Conservation (phyloP, 495 filamentous ascomycete species). For the Hypomontagnella submonticulosa region DNA sequence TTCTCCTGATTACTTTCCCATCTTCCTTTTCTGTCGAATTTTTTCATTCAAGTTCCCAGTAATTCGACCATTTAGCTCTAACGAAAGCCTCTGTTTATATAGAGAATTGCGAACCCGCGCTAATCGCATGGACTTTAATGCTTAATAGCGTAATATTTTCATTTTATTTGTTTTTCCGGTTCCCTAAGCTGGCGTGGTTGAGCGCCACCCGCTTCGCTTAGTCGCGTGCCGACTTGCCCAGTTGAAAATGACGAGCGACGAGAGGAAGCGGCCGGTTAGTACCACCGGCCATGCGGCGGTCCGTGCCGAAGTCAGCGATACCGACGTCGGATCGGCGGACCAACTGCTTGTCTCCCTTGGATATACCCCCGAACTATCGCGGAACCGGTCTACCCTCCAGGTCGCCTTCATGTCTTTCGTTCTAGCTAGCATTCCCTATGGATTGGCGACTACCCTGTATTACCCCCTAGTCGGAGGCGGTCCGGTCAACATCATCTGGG, state of each 20-base stretch:
- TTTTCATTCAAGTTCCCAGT: background rate
- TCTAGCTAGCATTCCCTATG: conserved; percentile 68
- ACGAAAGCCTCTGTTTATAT: background rate
- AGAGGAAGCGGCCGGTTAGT: conserved; percentile 31
- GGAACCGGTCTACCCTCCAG: conserved; percentile 64
- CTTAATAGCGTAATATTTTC: background rate
- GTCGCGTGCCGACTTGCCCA: conserved; percentile 12
- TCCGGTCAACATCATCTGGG: conserved; percentile 74
- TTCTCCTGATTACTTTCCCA: conserved; percentile 16
- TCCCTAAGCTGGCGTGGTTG: conserved; percentile 6
- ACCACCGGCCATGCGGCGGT: conserved; percentile 22
- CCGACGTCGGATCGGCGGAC: conserved; percentile 51
- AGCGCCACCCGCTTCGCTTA: conserved; percentile 2
- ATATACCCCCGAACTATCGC: conserved; percentile 62
- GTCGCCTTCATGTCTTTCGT: conserved; percentile 70
- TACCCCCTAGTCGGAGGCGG: conserved; percentile 74
- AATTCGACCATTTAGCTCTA: background rate
- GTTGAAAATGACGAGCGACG: conserved; percentile 32
- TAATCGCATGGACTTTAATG: conserved; percentile 16
- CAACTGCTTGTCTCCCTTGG: conserved; percentile 62
- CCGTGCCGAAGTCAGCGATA: conserved; percentile 25
- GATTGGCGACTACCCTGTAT: conserved; percentile 75
- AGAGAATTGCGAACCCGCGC: background rate
- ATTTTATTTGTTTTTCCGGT: background rate
- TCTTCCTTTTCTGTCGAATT: background rate